Conservation (phyloP, 2,329 filamentous ascomycete species). For the Rugonectria rugulosa region DNA sequence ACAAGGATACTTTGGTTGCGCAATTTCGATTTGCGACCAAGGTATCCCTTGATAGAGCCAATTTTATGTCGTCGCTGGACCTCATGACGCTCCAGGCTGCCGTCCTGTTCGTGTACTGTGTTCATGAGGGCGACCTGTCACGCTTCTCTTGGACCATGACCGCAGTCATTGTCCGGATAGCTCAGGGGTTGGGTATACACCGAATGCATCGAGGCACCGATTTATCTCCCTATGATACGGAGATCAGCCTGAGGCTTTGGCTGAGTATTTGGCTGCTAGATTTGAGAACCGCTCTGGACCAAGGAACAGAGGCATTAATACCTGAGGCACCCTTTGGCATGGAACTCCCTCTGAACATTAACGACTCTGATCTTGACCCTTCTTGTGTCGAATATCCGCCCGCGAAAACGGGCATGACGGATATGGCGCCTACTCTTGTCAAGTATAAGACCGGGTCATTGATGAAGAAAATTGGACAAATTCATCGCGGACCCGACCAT, state of each 20-base stretch:
- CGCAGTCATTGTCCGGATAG: slow-evolving; percentile 17
- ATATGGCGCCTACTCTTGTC: slow-evolving; percentile 15
- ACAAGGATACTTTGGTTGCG: slow-evolving; percentile 16
- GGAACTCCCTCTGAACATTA: slow-evolving; percentile 15
- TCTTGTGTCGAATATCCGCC: not conserved
- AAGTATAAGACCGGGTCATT: slow-evolving; percentile 17
- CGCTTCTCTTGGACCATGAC: slow-evolving; percentile 16
- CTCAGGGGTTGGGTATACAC: slow-evolving; percentile 16
- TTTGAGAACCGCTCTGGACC: slow-evolving; percentile 15
- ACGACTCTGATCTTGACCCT: slow-evolving; percentile 17
- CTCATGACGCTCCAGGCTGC: slow-evolving; percentile 16
- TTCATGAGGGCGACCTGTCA: slow-evolving; percentile 8
- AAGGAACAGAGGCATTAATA: slow-evolving; percentile 13
- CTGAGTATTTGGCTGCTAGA: slow-evolving; percentile 19
- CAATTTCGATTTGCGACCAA: slow-evolving; percentile 14
- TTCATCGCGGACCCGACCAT: too few relatives aligned
- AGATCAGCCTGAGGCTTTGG: slow-evolving; percentile 21
- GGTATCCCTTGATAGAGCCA: slow-evolving; percentile 15
- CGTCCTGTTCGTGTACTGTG: slow-evolving; percentile 13
- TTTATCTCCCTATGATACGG: slow-evolving; percentile 4
- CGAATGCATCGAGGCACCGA: not conserved
- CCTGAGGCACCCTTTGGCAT: not conserved
- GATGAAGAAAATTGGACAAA: not conserved
- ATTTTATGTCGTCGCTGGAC: slow-evolving; percentile 17
- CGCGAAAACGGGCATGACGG: slow-evolving; percentile 20